Conservation (phyloP, 1,139 yeast genomes). For the Diutina ranongensis region DNA sequence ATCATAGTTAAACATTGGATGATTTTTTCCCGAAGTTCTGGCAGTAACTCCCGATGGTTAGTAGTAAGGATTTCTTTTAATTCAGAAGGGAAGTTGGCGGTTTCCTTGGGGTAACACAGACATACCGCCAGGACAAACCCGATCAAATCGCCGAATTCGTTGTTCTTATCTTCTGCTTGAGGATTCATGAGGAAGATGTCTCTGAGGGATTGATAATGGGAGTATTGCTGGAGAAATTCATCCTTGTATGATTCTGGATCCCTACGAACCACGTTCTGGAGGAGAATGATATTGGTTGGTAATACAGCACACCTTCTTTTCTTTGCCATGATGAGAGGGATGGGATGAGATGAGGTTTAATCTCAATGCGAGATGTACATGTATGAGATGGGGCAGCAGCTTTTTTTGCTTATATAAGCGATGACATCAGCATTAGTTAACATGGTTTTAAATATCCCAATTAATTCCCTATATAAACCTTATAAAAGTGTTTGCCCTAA, state of each 20-base stretch:
- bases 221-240: constrained; percentile 83
- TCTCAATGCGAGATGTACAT: too few relatives aligned
- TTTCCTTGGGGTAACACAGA: constrained; percentile 79
- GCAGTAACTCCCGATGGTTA: constrained; percentile 73
- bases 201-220: constrained; percentile 83
- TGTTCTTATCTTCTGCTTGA: constrained; percentile 41
- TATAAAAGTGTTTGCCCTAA: constrained; percentile 81
- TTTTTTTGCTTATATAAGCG: too few relatives aligned
- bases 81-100: constrained; percentile 74
- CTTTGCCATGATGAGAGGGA: constrained; percentile 48
- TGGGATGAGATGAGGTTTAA: neutral
- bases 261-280: constrained; percentile 85
- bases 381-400: too few relatives aligned
- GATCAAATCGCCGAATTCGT: constrained; percentile 71
- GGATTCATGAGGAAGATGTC: constrained; percentile 74
- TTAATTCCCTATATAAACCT: too few relatives aligned
- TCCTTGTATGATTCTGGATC: constrained; percentile 92
- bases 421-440: too few relatives aligned
- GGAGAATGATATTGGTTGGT: constrained; percentile 81
- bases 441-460: too few relatives aligned
- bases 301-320: constrained; percentile 83
- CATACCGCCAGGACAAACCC: constrained; percentile 92
- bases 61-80: constrained; percentile 53
- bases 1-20: constrained; percentile 83
- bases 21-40: constrained; percentile 82